Conservation (phyloP, 495 filamentous ascomycete species). For the Wilcoxina mikolae region DNA sequence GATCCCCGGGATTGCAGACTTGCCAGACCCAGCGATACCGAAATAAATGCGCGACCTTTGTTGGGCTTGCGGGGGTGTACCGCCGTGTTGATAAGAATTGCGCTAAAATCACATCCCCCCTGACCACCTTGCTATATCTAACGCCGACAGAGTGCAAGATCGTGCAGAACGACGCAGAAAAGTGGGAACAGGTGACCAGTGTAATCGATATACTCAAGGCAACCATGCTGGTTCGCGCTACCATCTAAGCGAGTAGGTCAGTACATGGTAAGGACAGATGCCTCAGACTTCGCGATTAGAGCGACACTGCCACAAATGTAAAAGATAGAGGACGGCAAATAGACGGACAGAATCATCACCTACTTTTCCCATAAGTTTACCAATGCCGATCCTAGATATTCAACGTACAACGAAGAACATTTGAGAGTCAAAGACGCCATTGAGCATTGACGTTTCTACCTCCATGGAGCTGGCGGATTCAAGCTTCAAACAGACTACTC, state of each 20-base stretch:
- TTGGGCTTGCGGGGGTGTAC: no score
- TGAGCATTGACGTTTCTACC: background rate
- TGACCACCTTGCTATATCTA: no score
- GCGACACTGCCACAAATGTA: background rate
- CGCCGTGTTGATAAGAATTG: no score
- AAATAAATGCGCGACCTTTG: no score
- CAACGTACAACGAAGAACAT: background rate
- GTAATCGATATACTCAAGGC: no score
- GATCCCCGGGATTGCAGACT: no score
- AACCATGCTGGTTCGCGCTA: no score
- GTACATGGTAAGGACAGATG: background rate
- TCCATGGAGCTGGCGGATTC: background rate
- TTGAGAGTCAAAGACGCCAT: background rate
- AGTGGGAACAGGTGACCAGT: no score
- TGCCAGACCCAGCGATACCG: no score
- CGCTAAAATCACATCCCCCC: no score
- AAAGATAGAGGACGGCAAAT: background rate
- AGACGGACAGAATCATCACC: background rate
- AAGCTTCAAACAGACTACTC: background rate
- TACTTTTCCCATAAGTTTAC: background rate
- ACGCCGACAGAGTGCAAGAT: no score
- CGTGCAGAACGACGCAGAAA: no score
- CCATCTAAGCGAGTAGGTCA: background rate
- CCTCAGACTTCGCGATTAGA: background rate
- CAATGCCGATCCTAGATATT: background rate